Evolutionary conservation across 352 stramenopile genomes (phyloP).

Genomic region (Pythium scleroteichum): DNA sequence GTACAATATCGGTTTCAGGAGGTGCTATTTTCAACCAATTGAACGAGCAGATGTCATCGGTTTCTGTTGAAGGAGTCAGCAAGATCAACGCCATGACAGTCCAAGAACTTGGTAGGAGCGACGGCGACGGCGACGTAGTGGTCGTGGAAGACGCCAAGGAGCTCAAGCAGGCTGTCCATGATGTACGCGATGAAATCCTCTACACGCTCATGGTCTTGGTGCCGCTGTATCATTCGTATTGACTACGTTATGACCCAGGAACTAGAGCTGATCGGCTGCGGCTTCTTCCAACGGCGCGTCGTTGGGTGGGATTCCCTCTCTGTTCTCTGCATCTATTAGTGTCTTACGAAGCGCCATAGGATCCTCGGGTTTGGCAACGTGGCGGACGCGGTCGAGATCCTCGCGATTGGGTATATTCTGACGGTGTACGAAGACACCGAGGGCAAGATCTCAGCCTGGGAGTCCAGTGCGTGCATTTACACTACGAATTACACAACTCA

Average conservation of each 20-base stretch:
- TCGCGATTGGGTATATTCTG: constrained; percentile 90
- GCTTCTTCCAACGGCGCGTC: constrained; percentile 67
- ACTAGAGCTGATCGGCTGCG: constrained; percentile 74
- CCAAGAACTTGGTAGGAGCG: constrained; percentile 1
- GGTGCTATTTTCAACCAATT: constrained; percentile 12
- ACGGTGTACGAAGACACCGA: constrained; percentile 71
- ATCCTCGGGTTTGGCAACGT: constrained; percentile 85
- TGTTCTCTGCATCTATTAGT: not conserved
- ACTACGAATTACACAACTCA: not conserved
- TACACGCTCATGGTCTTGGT: not conserved
- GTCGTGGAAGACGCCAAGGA: constrained; percentile 61
- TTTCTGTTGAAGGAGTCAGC: constrained; percentile 12
- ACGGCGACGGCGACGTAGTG: constrained; percentile 16
- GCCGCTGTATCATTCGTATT: not conserved
- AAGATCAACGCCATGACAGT: constrained; percentile 5
- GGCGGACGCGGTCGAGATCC: constrained; percentile 88
- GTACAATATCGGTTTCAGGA: not conserved
- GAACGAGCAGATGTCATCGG: not conserved
- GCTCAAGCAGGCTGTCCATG: constrained; percentile 66
- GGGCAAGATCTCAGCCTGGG: constrained; percentile 62
- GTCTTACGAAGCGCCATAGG: constrained; percentile 21
- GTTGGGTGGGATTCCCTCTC: constrained; percentile 49
- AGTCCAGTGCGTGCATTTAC: constrained; percentile 54
- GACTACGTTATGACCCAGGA: constrained; percentile 36
- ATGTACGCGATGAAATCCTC: constrained; percentile 27